A percentile compares a stretch with the other conserved stretches of the same genome.
Conservation (phyloP, 2,329 filamentous ascomycete genomes). For the Colletotrichum eremochloae region DNA sequence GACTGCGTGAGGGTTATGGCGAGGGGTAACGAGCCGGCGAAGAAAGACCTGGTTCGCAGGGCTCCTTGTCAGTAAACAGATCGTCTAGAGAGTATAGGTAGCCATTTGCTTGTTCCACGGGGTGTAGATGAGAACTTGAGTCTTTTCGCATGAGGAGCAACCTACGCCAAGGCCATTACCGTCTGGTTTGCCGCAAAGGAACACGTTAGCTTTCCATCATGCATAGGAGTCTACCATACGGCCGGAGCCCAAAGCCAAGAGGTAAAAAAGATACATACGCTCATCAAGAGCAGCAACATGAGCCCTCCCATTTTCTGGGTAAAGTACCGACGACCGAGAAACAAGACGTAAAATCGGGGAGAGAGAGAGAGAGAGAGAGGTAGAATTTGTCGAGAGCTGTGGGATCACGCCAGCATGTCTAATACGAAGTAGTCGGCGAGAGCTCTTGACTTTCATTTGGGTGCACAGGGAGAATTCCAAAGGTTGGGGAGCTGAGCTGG, state of each 20-base stretch:
- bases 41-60: constrained; percentile 78
- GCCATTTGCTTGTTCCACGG: constrained; percentile 10
- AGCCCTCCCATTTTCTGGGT: constrained; percentile 54
- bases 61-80: constrained; percentile 28
- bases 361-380: not conserved
- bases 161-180: constrained; percentile 72
- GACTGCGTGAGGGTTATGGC: constrained; percentile 89
- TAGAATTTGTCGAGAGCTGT: constrained; percentile 13
- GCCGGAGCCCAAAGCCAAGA: constrained; percentile 34
- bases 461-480: constrained; percentile 37
- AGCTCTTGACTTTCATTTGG: constrained; percentile 25
- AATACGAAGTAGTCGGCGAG: constrained; percentile 10
- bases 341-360: not conserved
- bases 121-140: not conserved
- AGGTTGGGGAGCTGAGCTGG: constrained; percentile 33
- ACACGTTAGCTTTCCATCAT: constrained; percentile 27
- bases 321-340: constrained; percentile 26
- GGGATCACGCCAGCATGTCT: constrained; percentile 38
- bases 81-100: constrained; percentile 10
- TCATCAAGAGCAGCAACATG: constrained; percentile 56
- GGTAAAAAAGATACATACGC: constrained; percentile 50
- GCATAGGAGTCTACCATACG: constrained; percentile 1
- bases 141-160: constrained; percentile 44
- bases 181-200: constrained; percentile 51
- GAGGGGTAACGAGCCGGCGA: constrained; percentile 90